Evolutionary conservation across 2,329 filamentous ascomycete species (phyloP).

Genomic region (Colletotrichum tropicicola): DNA sequence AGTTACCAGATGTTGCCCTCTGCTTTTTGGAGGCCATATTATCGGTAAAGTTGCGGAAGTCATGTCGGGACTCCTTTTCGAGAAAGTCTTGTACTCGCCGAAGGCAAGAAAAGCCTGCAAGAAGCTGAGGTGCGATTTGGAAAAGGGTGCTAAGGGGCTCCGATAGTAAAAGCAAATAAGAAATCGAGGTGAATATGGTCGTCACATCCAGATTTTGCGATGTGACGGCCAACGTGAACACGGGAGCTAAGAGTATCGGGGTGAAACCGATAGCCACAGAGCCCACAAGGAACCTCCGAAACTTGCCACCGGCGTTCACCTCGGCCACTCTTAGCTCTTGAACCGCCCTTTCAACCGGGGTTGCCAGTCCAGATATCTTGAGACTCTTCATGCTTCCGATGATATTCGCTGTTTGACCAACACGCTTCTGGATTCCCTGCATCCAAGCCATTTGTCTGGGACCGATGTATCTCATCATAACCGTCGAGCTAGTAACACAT

Average conservation of each 20-base stretch:
- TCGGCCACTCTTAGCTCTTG: conserved; percentile 45
- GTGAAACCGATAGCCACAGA: conserved; percentile 41
- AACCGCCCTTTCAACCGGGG: conserved; percentile 38
- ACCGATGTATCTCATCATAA: conserved; percentile 38
- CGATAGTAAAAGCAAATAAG: conserved; percentile 43
- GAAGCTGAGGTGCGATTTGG: conserved; percentile 39
- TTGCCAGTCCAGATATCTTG: conserved; percentile 46
- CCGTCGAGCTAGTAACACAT: conserved; percentile 26
- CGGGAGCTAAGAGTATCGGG: conserved; percentile 45
- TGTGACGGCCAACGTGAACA: conserved; percentile 42
- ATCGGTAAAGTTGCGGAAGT: not conserved
- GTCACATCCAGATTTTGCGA: conserved; percentile 35
- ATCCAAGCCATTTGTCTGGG: conserved; percentile 39
- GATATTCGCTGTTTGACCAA: conserved; percentile 35
- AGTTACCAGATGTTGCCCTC: not conserved
- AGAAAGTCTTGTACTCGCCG: conserved; percentile 47
- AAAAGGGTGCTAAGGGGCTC: conserved; percentile 41
- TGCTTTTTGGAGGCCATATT: not conserved
- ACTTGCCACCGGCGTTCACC: conserved; percentile 38
- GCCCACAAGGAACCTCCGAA: conserved; percentile 34
- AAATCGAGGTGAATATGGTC: conserved; percentile 43
- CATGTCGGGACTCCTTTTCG: conserved; percentile 37
- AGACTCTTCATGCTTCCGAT: conserved; percentile 48
- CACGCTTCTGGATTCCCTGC: conserved; percentile 24
- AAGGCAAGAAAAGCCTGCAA: conserved; percentile 42